phyloP scores from a whole-genome alignment of 2,329 filamentous ascomycete species.

The Aspergillus sp. region DNA sequence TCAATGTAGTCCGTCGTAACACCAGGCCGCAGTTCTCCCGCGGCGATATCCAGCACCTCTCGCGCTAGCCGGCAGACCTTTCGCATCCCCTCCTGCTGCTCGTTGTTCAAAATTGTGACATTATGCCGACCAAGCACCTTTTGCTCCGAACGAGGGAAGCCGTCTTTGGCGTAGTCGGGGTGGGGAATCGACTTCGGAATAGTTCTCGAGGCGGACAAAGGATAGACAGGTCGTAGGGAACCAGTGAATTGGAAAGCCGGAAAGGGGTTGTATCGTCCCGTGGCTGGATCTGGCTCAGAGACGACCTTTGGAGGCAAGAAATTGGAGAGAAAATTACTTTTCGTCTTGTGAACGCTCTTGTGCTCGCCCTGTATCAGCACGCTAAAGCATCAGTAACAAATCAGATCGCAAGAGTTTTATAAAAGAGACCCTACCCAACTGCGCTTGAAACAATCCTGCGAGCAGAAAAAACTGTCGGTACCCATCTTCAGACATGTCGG shows the following conservation, averaged over 20 bases:
- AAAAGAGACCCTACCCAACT: conserved; percentile 69
- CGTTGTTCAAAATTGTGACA: conserved; percentile 70
- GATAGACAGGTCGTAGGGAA: conserved; percentile 74
- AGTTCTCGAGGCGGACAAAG: conserved; percentile 61
- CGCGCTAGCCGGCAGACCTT: conserved; percentile 80
- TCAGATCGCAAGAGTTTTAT: background rate
- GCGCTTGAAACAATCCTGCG: conserved; percentile 96
- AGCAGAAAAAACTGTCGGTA: conserved; percentile 91
- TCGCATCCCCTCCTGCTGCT: conserved; percentile 80
- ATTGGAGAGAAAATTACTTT: conserved; percentile 65
- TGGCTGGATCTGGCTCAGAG: conserved; percentile 86
- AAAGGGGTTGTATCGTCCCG: conserved; percentile 85
- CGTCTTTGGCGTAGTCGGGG: conserved; percentile 82
- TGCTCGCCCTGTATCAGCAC: conserved; percentile 58
- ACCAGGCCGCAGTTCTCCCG: conserved; percentile 73
- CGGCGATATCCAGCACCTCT: conserved; percentile 89
- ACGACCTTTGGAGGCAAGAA: conserved; percentile 70
- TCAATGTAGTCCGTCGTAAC: conserved; percentile 95
- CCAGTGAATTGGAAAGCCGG: conserved; percentile 80
- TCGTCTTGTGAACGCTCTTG: conserved; percentile 75
- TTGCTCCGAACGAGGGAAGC: conserved; percentile 60
- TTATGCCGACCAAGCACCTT: conserved; percentile 65
- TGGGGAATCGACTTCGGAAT: conserved; percentile 72
- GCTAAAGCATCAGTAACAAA: background rate
- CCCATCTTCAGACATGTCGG: conserved; percentile 88